Percentiles rank a stretch among this genome's conserved stretches.
Conservation (phyloP, 1,139 yeast genomes). For the Waltiozyma sp. region DNA sequence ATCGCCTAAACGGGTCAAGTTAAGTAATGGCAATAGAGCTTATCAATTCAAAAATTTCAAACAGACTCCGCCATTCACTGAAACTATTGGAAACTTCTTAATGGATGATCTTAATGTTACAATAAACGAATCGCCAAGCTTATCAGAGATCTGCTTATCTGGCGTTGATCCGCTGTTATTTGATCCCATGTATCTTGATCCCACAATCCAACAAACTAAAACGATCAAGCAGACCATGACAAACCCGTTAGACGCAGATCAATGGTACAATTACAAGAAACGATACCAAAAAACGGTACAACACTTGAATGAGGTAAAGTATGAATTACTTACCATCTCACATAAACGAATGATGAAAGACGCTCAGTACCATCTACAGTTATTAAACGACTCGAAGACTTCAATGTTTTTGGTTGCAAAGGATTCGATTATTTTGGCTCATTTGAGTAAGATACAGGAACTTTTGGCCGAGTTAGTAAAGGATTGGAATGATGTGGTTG, state of each 20-base stretch:
- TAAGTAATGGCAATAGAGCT: not conserved
- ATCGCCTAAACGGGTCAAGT: not conserved
- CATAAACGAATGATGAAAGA: not conserved
- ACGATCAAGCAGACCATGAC: not conserved
- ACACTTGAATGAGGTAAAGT: not conserved
- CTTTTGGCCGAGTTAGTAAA: not conserved
- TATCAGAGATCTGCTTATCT: not conserved
- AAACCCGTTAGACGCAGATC: not conserved
- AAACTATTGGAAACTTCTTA: slow-evolving; percentile 9
- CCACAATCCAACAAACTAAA: too few species aligned
- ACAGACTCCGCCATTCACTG: slow-evolving; percentile 9
- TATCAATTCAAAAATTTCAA: slow-evolving; percentile 1
- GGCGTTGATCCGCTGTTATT: not conserved
- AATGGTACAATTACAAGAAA: not conserved
- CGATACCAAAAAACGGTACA: not conserved
- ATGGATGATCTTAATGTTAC: not conserved
- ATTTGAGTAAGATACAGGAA: not conserved
- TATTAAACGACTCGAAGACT: not conserved
- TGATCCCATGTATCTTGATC: not conserved
- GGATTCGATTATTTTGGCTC: not conserved
- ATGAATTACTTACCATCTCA: not conserved
- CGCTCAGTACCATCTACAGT: not conserved
- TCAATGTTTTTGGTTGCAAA: not conserved
- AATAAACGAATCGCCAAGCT: not conserved
- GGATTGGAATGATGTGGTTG: not conserved